Evolutionary conservation across 2,329 filamentous ascomycete species (phyloP).

Genomic region (Sporothrix mexicana): DNA sequence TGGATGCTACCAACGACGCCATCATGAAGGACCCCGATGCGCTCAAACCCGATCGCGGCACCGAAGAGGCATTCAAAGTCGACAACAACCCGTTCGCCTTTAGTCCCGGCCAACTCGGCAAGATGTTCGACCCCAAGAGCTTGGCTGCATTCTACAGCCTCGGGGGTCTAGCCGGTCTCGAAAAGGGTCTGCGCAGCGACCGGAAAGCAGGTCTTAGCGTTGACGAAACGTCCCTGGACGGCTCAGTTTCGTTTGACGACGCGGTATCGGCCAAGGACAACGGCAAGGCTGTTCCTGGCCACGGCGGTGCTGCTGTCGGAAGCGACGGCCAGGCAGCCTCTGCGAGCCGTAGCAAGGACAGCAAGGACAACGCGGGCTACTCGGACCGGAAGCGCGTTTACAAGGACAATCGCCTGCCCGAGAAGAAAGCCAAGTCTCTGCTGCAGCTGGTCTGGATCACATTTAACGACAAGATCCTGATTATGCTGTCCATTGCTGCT

Average conservation of each 20-base stretch:
- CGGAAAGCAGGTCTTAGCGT: slow-evolving; percentile 74
- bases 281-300: slow-evolving; percentile 41
- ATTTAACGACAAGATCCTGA: slow-evolving; percentile 82
- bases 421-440: slow-evolving; percentile 75
- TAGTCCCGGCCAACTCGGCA: slow-evolving; percentile 80
- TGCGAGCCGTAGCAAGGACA: slow-evolving; percentile 34
- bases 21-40: slow-evolving; percentile 71
- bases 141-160: slow-evolving; percentile 79
- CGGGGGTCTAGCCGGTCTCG: slow-evolving; percentile 77
- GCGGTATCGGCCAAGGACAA: slow-evolving; percentile 54
- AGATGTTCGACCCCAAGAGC: slow-evolving; percentile 89
- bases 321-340: not conserved
- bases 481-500: slow-evolving; percentile 72
- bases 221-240: slow-evolving; percentile 73
- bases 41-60: slow-evolving; percentile 75
- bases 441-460: slow-evolving; percentile 80
- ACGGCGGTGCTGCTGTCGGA: slow-evolving; percentile 41
- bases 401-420: slow-evolving; percentile 73
- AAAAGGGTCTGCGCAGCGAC: slow-evolving; percentile 77
- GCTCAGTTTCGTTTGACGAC: slow-evolving; percentile 73
- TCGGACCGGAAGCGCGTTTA: slow-evolving; percentile 72
- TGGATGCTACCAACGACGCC: slow-evolving; percentile 51
- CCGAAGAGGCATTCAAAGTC: slow-evolving; percentile 76
- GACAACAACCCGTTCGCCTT: slow-evolving; percentile 86
- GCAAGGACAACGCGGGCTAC: slow-evolving; percentile 46